Conservation (phyloP, 805 yeast species). For the Brettanomyces anomalus region DNA sequence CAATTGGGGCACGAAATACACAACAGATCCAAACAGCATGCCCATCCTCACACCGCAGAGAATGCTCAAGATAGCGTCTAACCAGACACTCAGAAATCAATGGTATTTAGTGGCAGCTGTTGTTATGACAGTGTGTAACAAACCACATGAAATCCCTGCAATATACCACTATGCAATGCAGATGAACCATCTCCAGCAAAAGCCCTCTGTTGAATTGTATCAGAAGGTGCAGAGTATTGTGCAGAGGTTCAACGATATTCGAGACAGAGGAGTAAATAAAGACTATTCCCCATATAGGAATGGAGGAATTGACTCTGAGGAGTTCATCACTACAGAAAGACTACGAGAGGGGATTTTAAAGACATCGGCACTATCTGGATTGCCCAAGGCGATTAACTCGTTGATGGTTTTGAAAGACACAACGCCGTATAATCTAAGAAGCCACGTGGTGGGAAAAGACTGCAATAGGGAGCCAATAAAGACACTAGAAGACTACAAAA, state of each 20-base stretch:
- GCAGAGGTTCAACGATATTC: constrained; percentile 17
- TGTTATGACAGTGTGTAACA: constrained; percentile 71
- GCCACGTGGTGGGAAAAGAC: constrained; percentile 7
- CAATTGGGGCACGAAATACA: too few relatives aligned
- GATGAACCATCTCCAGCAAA: constrained; percentile 9
- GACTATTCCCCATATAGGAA: constrained; percentile 11
- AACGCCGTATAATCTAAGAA: constrained; percentile 47
- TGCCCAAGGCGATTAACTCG: constrained; percentile 80
- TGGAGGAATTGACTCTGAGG: background rate
- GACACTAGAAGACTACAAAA: constrained; percentile 9
- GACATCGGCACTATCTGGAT: constrained; percentile 69
- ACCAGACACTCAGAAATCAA: constrained; percentile 42
- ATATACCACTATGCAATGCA: constrained; percentile 61
- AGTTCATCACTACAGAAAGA: constrained; percentile 31
- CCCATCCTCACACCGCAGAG: constrained; percentile 44
- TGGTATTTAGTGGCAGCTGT: constrained; percentile 84
- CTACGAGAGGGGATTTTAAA: constrained; percentile 74
- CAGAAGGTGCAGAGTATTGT: constrained; percentile 13
- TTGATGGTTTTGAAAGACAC: constrained; percentile 52
- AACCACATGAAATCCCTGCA: constrained; percentile 71
- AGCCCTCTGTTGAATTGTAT: constrained; percentile 11
- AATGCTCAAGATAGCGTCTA: constrained; percentile 41
- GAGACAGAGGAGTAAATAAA: constrained; percentile 9
- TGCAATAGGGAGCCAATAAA: constrained; percentile 11
- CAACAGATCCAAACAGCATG: too few relatives aligned